Conservation (phyloP, 2,329 filamentous ascomycete genomes). For the Conoideocrella luteorostrata region DNA sequence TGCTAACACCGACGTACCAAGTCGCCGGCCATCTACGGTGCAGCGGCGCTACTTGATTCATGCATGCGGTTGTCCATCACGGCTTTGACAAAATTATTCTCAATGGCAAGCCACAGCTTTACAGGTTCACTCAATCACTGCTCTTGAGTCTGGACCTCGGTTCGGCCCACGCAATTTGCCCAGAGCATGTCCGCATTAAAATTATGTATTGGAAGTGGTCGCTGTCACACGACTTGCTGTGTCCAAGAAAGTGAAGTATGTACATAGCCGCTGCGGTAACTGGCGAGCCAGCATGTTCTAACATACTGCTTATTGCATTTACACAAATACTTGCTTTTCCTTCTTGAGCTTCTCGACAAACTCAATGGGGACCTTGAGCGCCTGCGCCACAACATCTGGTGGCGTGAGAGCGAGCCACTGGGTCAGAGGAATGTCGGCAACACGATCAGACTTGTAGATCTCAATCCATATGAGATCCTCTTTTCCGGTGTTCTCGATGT, state of each 20-base stretch:
- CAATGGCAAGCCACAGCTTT: no score
- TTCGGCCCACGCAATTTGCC: neutral
- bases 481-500: conserved; percentile 61
- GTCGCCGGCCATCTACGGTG: no score
- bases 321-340: conserved; percentile 52
- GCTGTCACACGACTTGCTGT: neutral
- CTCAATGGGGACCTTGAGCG: conserved; percentile 51
- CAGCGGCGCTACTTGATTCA: no score
- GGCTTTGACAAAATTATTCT: no score
- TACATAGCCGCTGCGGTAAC: neutral
- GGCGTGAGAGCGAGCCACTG: conserved; percentile 67
- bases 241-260: neutral
- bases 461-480: conserved; percentile 63
- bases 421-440: conserved; percentile 59
- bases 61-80: no score
- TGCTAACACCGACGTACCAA: no score
- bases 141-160: no score
- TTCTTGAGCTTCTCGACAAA: conserved; percentile 53
- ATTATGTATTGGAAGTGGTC: neutral
- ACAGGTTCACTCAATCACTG: no score
- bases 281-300: neutral
- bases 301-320: neutral
- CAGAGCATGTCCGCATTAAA: neutral
- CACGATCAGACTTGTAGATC: conserved; percentile 61
- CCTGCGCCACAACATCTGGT: conserved; percentile 52